phyloP scores from a whole-genome alignment of 2,329 filamentous ascomycete species.

The Arthrobotrys iridis region DNA sequence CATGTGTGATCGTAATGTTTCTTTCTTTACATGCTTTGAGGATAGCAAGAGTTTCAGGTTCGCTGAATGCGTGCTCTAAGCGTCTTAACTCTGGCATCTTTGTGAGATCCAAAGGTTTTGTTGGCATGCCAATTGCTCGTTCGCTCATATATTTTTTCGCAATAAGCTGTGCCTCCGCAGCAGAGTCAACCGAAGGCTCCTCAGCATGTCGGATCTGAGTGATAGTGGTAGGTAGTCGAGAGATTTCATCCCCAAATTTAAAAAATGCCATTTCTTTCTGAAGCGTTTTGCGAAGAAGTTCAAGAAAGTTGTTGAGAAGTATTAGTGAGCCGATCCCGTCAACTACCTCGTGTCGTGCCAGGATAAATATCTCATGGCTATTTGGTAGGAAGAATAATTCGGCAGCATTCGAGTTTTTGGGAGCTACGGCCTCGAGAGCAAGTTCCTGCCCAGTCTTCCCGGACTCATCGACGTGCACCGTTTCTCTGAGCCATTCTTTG shows the following conservation, averaged over 20 bases:
- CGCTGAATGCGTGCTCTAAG: conserved; percentile 10
- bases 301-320: conserved; percentile 15
- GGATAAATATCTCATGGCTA: conserved; percentile 1
- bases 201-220: background rate
- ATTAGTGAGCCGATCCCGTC: conserved; percentile 18
- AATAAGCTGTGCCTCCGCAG: background rate
- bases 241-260: background rate
- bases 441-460: conserved; percentile 20
- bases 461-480: background rate
- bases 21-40: conserved; percentile 2
- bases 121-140: background rate
- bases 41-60: background rate
- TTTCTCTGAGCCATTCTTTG: conserved; percentile 11
- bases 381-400: conserved; percentile 7
- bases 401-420: background rate
- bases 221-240: background rate
- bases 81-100: background rate
- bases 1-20: conserved; percentile 6
- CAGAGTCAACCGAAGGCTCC: background rate
- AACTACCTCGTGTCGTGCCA: background rate
- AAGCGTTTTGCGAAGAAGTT: background rate
- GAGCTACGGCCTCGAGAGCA: background rate
- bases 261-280: background rate
- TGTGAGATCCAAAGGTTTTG: background rate
- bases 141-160: background rate